These are phyloP conservation scores for Neoconidiobolus thromboides DNA, from an alignment of 371 early-diverging fungal genomes.

Conservation along the genomic window DNA sequence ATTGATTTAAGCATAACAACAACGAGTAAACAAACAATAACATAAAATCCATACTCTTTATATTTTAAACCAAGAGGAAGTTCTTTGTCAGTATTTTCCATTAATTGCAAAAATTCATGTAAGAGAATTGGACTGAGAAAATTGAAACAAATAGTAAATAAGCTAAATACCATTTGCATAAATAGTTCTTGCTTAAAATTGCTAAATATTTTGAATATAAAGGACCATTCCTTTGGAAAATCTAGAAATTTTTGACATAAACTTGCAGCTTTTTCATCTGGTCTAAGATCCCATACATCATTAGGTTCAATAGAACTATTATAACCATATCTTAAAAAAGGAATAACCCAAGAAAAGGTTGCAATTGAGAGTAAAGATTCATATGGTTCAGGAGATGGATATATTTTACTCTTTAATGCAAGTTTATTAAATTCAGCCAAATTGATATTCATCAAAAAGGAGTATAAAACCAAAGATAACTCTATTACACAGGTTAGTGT, in stretches of 20 bases:
- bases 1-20: slow-evolving; percentile 22
- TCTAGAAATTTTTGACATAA: no score
- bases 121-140: background rate
- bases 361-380: background rate
- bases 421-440: background rate
- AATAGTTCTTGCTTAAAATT: background rate
- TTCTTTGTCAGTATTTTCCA: background rate
- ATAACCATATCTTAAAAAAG: slow-evolving; percentile 9
- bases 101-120: background rate
- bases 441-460: background rate
- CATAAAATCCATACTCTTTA: background rate
- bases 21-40: slow-evolving; percentile 14
- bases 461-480: background rate
- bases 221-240: background rate
- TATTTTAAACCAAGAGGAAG: background rate
- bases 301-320: slow-evolving; percentile 1
- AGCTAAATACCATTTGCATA: background rate
- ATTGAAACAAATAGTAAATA: background rate
- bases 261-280: background rate
- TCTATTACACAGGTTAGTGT: no score
- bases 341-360: slow-evolving; percentile 9
- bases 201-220: background rate
- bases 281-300: slow-evolving; percentile 8
- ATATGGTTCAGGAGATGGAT: background rate
- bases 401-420: background rate